Percentiles rank a stretch among this genome's conserved stretches.
Evolutionary conservation across 2,329 filamentous ascomycete genomes (phyloP).

Genomic region (Zarea fungicola): DNA sequence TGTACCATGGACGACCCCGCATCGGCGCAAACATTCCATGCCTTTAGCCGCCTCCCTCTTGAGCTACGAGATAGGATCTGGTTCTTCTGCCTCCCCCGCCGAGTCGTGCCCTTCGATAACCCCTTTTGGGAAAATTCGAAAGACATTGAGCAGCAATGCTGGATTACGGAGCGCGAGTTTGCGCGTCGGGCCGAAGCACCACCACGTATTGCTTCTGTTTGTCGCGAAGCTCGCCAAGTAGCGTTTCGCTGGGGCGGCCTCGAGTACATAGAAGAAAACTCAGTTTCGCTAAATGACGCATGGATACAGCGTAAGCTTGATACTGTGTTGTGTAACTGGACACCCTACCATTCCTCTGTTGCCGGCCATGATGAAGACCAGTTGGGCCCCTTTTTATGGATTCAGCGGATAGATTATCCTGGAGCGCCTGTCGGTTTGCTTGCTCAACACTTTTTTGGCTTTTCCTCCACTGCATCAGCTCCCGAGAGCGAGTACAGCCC

Average conservation of each 20-base stretch:
- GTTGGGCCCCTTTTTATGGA: not conserved
- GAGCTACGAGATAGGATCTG: no score
- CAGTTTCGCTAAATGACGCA: no score
- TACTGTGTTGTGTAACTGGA: not conserved
- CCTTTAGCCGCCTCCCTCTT: no score
- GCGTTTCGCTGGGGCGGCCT: not conserved
- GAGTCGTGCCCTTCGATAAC: not conserved
- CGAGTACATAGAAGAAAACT: not conserved
- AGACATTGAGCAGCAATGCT: not conserved
- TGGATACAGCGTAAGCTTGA: not conserved
- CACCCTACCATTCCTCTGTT: not conserved
- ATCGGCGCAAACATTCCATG: no score
- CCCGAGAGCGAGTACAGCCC: not conserved
- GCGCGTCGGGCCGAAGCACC: not conserved
- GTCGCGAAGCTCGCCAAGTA: not conserved
- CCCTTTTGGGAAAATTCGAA: not conserved
- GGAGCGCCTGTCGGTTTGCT: not conserved
- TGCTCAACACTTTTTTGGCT: not conserved
- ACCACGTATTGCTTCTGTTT: not conserved
- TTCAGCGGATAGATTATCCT: not conserved
- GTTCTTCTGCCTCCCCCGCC: not conserved
- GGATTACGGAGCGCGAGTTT: not conserved
- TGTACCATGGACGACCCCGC: no score
- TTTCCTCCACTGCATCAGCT: not conserved
- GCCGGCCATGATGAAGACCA: not conserved